Percentiles rank a stretch among this genome's conserved stretches.
phyloP scores from a whole-genome alignment of 768 basidiomycete species.

The Hericium alpestre region DNA sequence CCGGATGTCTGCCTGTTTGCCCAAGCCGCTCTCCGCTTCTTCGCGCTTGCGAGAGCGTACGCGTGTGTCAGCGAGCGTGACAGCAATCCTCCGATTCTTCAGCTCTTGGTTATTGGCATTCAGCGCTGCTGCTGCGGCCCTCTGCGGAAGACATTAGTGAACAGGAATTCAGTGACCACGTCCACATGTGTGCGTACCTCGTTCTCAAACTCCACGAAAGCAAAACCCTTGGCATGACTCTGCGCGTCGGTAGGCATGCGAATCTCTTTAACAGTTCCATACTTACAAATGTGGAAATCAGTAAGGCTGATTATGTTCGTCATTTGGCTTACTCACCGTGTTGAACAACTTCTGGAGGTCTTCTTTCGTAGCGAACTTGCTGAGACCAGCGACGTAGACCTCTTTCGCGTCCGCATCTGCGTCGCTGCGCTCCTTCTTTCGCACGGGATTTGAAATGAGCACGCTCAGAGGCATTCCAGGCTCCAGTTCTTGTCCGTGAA shows the following conservation, averaged over 20 bases:
- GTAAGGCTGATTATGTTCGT: neutral
- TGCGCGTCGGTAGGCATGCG: constrained; percentile 66
- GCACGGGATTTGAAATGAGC: constrained; percentile 80
- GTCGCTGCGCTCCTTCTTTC: constrained; percentile 85
- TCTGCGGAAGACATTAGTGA: constrained; percentile 27
- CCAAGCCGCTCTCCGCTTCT: constrained; percentile 45
- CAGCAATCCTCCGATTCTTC: constrained; percentile 82
- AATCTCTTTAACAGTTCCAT: constrained; percentile 72
- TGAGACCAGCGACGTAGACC: constrained; percentile 80
- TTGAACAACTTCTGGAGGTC: constrained; percentile 76
- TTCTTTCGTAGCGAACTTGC: constrained; percentile 60
- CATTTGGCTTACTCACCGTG: constrained; percentile 36
- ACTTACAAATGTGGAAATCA: constrained; percentile 34
- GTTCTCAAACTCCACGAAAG: constrained; percentile 83
- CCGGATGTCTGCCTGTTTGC: constrained; percentile 42
- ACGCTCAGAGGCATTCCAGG: constrained; percentile 63
- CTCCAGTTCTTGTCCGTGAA: constrained; percentile 70
- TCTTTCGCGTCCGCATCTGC: constrained; percentile 76
- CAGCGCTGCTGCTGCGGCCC: constrained; percentile 59
- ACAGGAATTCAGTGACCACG: neutral
- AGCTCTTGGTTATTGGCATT: constrained; percentile 79
- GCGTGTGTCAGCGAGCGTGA: constrained; percentile 74
- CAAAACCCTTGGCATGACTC: constrained; percentile 72
- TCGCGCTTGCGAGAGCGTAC: constrained; percentile 19
- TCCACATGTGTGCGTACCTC: constrained; percentile 39